Evolutionary conservation across 2,329 filamentous ascomycete genomes (phyloP), one percentile per base, ranked within the genome.

Genomic region (Cephalotrichum gorgonifer): DNA sequence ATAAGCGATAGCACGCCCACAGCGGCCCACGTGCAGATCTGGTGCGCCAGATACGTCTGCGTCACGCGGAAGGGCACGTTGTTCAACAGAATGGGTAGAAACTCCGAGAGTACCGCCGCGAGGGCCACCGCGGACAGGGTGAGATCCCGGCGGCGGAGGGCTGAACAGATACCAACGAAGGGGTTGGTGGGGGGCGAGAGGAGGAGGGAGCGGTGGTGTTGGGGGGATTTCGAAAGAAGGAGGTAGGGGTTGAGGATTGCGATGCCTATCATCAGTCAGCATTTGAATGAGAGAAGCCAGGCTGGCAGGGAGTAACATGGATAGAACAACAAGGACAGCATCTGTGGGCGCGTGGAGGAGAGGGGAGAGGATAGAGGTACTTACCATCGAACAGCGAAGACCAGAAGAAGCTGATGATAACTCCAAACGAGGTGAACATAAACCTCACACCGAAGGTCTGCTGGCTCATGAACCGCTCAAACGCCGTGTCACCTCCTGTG

Each of bases 31-130:
- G 68, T 63, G 52, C 69, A 75, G 4, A 68, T 58, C 0, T 60
- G 60, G 44, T 71, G 67, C 0, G 69, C 64, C 14, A 56, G 55
- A 30, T 61, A 58, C 0, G 64, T 65, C 47, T 71, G 68, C 0
- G 67, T 64, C 2, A 67, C 61, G 44, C 64, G 70, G 57, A 71
- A 73, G 1, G 73, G 69, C 2, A 76, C 64, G 51, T 74, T 75
- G 55, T 69, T 64, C 3, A 76, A 63, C 1, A 72, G 61, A 15
- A 75, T 61, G 2, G 73, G 73, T 14, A 77, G 65, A 44, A 75
- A 67, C 43, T 77, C 73, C n/a, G 72, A 65, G 2, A 75, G 58
- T 22, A 75, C 64, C 3, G 70, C 62, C 43, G 70, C 67, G 3
- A 67, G 53, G 0, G 70, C 65, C 8, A 70, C 64, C 12, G 64